These are phyloP conservation scores for Friedmanniomyces simplex DNA, from an alignment of 495 filamentous ascomycete species.

Conservation along the genomic window DNA sequence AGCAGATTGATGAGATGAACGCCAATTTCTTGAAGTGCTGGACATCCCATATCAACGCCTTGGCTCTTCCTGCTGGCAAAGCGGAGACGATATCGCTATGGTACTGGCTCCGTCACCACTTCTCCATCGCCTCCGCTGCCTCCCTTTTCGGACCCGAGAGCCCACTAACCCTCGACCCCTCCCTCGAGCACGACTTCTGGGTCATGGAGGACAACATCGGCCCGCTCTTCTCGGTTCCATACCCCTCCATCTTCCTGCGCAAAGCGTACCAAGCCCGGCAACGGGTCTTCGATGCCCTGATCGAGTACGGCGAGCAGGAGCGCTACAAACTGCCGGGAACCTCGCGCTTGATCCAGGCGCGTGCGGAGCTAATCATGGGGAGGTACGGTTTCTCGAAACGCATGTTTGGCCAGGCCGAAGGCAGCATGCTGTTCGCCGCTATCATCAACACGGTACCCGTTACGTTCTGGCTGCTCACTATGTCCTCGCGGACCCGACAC, in stretches of 20 bases:
- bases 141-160: conserved; percentile 27
- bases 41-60: conserved; percentile 2
- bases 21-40: conserved; percentile 3
- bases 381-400: conserved; percentile 13
- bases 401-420: conserved; percentile 3
- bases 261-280: conserved; percentile 24
- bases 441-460: conserved; percentile 15
- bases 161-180: conserved; percentile 23
- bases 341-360: conserved; percentile 19
- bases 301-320: conserved; percentile 19
- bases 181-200: conserved; percentile 24
- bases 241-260: conserved; percentile 18
- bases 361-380: conserved; percentile 10
- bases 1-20: conserved; percentile 21
- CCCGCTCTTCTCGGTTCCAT: conserved; percentile 14
- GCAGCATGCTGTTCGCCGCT: conserved; percentile 7
- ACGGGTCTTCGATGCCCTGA: conserved; percentile 20
- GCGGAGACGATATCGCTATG: conserved; percentile 4
- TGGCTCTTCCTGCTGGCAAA: neutral
- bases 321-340: conserved; percentile 8
- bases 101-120: conserved; percentile 11
- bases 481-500: conserved; percentile 7
- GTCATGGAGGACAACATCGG: conserved; percentile 21
- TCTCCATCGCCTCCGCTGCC: conserved; percentile 5
- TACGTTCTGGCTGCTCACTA: conserved; percentile 18